These are phyloP conservation scores for Gillenia trifoliata DNA, from an alignment of 306 rosid genomes.

Conservation along the genomic window DNA sequence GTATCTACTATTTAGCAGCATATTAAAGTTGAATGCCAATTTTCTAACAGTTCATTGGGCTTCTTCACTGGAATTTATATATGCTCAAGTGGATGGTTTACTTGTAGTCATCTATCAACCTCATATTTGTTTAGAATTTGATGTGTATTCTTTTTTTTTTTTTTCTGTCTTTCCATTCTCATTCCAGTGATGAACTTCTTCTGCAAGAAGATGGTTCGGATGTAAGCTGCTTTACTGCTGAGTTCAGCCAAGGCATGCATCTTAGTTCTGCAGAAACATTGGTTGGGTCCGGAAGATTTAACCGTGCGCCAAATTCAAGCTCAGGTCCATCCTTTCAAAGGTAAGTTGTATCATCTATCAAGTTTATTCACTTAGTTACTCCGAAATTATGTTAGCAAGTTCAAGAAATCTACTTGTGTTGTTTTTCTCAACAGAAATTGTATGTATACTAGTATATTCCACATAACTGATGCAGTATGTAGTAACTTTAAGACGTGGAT, in stretches of 20 bases:
- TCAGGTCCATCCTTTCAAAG: conserved; percentile 53
- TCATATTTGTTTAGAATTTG: background rate
- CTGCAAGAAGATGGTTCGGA: conserved; percentile 89
- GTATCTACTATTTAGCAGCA: background rate
- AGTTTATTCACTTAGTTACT: background rate
- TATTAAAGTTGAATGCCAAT: background rate
- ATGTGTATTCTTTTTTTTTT: background rate
- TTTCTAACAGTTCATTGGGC: background rate
- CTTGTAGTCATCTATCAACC: background rate
- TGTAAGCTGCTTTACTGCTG: conserved; percentile 41
- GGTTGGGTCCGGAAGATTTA: conserved; percentile 63
- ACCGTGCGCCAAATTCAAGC: conserved; percentile 40
- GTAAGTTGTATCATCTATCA: conserved; percentile 29
- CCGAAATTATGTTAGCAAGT: background rate
- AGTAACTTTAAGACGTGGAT: background rate
- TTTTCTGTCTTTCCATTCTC: conserved; percentile 16
- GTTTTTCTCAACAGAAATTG: background rate
- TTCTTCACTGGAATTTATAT: background rate
- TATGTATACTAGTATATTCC: background rate
- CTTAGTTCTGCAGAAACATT: conserved; percentile 60
- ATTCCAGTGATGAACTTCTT: conserved; percentile 88
- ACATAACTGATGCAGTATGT: background rate
- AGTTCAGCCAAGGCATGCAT: conserved; percentile 63
- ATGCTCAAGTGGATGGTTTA: background rate
- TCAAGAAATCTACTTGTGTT: background rate